phyloP scores from a whole-genome alignment of 140 eudicot species.

The Flaveria floridana region DNA sequence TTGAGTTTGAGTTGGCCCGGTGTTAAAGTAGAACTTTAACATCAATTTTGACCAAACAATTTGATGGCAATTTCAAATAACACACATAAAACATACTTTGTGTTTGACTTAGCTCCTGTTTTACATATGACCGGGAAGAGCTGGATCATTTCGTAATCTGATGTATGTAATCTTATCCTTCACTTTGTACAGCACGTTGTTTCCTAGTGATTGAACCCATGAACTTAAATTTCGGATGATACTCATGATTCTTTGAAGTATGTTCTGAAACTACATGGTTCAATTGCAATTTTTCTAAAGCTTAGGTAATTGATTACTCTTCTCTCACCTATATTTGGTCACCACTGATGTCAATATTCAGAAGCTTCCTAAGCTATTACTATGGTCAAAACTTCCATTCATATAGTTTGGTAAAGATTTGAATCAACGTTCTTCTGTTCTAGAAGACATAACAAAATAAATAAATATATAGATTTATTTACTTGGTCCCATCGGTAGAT shows the following conservation, averaged over 20 bases:
- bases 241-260: neutral
- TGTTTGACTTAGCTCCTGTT: too few relatives aligned
- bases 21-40: neutral
- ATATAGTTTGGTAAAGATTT: neutral
- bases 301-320: conserved; percentile 6
- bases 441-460: neutral
- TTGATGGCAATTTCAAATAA: too few relatives aligned
- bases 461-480: neutral
- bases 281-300: conserved; percentile 1
- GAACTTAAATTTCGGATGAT: neutral
- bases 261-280: neutral
- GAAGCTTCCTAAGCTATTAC: neutral
- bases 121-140: too few relatives aligned
- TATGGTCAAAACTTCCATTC: conserved; percentile 7
- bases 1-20: too few relatives aligned
- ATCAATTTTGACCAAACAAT: neutral
- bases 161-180: too few relatives aligned
- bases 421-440: neutral
- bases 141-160: too few relatives aligned
- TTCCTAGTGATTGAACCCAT: too few relatives aligned
- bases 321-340: too few relatives aligned
- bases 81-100: neutral
- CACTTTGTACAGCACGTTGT: too few relatives aligned
- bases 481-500: too few relatives aligned
- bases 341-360: neutral